phyloP scores from a whole-genome alignment of 176 grass and related monocot species.

The Eremochloa ophiuroides region DNA sequence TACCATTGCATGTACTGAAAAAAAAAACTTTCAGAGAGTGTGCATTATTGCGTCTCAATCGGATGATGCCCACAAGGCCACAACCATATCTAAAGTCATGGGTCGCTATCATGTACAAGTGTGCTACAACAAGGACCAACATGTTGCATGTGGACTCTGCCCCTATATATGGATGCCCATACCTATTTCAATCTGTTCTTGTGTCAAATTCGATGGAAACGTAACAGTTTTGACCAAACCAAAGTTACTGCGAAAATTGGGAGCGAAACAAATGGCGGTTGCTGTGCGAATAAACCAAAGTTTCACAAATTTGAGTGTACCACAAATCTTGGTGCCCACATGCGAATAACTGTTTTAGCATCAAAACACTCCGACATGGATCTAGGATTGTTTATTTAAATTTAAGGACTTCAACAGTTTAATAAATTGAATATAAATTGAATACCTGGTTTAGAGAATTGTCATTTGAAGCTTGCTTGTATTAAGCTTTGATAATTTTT shows the following conservation, averaged over 20 bases:
- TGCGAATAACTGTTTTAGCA: neutral
- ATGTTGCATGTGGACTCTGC: neutral
- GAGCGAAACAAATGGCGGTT: neutral
- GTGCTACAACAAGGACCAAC: neutral
- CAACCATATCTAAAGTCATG: neutral
- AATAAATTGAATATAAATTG: neutral
- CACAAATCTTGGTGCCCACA: neutral
- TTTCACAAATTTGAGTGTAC: no score
- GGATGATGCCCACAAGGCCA: neutral
- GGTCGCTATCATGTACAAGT: neutral
- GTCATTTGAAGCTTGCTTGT: neutral
- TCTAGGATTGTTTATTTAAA: neutral
- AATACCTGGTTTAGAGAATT: neutral
- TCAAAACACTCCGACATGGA: neutral
- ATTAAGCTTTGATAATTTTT: neutral
- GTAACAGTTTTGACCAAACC: neutral
- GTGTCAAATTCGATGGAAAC: neutral
- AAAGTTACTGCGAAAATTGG: neutral
- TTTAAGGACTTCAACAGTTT: neutral
- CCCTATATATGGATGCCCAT: neutral
- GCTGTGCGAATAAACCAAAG: neutral
- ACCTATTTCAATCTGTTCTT: neutral
- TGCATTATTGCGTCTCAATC: neutral
- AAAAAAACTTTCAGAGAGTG: neutral
- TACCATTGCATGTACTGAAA: neutral